Conservation (phyloP, 768 basidiomycete genomes). For the Tylopilus sp. region DNA sequence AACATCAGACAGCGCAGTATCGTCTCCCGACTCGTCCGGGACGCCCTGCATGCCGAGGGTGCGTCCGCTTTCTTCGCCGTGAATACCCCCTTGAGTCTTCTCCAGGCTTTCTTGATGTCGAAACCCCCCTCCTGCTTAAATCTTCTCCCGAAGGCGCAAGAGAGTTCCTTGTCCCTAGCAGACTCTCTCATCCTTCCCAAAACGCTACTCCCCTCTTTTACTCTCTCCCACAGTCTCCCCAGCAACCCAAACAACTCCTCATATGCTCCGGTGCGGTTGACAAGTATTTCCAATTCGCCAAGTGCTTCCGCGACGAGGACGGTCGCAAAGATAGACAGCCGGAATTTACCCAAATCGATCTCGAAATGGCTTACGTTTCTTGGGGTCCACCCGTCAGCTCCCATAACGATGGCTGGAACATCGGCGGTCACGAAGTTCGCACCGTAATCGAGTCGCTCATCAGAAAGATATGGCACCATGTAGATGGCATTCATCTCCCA, state of each 20-base stretch:
- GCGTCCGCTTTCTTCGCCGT: slow-evolving; percentile 18
- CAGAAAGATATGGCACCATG: slow-evolving; percentile 68
- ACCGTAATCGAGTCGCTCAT: slow-evolving; percentile 74
- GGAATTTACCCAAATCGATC: slow-evolving; percentile 95
- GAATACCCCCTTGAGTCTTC: slow-evolving; percentile 3
- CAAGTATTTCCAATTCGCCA: slow-evolving; percentile 89
- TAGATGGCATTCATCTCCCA: slow-evolving; percentile 61
- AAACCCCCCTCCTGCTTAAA: slow-evolving; percentile 87
- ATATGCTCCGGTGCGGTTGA: slow-evolving; percentile 89
- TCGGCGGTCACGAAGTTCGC: slow-evolving; percentile 83
- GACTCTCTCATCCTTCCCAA: slow-evolving; percentile 34
- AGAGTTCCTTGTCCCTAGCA: slow-evolving; percentile 88
- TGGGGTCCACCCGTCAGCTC: slow-evolving; percentile 49
- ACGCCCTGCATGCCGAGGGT: slow-evolving; percentile 73
- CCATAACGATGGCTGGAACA: slow-evolving; percentile 58
- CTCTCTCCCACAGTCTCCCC: slow-evolving; percentile 90
- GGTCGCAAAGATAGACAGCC: slow-evolving; percentile 94
- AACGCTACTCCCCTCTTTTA: slow-evolving; percentile 56
- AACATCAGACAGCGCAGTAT: slow-evolving; percentile 81
- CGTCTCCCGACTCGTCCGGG: slow-evolving; percentile 77
- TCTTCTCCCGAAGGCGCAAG: slow-evolving; percentile 94
- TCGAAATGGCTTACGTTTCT: slow-evolving; percentile 94
- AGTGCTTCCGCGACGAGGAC: slow-evolving; percentile 95
- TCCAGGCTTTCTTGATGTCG: slow-evolving; percentile 87
- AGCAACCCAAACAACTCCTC: slow-evolving; percentile 92